A percentile compares a stretch with the other conserved stretches of the same genome.
Evolutionary conservation across 345 rosid species (phyloP).

Genomic region (Sonneratia alba): DNA sequence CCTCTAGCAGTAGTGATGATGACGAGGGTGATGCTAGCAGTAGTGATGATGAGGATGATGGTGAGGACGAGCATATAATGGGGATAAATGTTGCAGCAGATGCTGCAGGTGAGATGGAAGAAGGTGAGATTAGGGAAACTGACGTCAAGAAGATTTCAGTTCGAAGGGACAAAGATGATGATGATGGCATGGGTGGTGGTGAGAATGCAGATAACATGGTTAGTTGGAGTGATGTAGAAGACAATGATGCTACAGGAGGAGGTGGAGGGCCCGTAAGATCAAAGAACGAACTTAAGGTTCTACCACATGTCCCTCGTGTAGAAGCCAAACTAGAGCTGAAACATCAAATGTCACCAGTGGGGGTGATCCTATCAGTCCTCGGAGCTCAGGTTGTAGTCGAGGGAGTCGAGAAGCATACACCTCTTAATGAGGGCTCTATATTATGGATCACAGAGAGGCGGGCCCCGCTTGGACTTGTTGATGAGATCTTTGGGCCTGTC

Average conservation of each 20-base stretch:
- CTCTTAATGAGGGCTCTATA: conserved; percentile 76
- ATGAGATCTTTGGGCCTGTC: conserved; percentile 96
- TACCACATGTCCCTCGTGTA: conserved; percentile 77
- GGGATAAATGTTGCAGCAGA: background rate
- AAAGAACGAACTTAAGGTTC: conserved; percentile 67
- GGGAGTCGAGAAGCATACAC: conserved; percentile 69
- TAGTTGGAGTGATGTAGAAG: conserved; percentile 41
- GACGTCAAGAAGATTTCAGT: background rate
- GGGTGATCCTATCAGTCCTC: conserved; percentile 70
- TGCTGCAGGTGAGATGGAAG: conserved; percentile 13
- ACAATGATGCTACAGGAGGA: conserved; percentile 36
- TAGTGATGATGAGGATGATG: background rate
- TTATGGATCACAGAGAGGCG: conserved; percentile 71
- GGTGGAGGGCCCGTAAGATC: conserved; percentile 58
- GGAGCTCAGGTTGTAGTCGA: conserved; percentile 76
- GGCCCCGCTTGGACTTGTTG: conserved; percentile 64
- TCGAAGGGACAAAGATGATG: background rate
- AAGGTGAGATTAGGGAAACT: conserved; percentile 19
- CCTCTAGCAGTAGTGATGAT: conserved; percentile 24
- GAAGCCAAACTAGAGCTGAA: conserved; percentile 46
- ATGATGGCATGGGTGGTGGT: background rate
- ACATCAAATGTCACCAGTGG: conserved; percentile 72
- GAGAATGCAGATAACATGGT: conserved; percentile 32
- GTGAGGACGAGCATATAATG: background rate
- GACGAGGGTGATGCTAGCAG: background rate